Conservation (phyloP, 1,139 yeast genomes). For the Torulaspora globosa region DNA sequence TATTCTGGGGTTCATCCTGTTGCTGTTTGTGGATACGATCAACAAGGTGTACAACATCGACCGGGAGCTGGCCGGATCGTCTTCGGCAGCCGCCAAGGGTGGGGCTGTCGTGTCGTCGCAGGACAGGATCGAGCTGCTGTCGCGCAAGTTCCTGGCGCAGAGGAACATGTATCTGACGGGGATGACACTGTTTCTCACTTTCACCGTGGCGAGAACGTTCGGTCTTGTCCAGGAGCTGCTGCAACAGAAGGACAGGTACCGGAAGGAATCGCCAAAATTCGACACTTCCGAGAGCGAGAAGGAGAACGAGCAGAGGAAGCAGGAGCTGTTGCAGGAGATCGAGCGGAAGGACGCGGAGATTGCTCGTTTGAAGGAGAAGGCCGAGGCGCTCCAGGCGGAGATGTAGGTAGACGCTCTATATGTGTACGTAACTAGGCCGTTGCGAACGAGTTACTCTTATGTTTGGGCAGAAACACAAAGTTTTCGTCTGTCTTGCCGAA, state of each 20-base stretch:
- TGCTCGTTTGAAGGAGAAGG: constrained; percentile 65
- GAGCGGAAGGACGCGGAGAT: constrained; percentile 60
- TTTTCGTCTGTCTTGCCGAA: constrained; percentile 75
- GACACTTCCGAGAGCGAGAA: constrained; percentile 34
- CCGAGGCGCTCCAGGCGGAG: constrained; percentile 60
- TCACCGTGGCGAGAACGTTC: constrained; percentile 84
- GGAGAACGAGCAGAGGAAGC: constrained; percentile 30
- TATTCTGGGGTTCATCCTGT: constrained; percentile 74
- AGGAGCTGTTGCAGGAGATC: constrained; percentile 51
- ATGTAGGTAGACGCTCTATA: constrained; percentile 10
- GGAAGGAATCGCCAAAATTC: constrained; percentile 27
- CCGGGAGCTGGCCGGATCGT: constrained; percentile 46
- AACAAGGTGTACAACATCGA: constrained; percentile 75
- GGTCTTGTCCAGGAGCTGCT: constrained; percentile 73
- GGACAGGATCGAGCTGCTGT: constrained; percentile 30
- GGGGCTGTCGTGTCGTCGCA: constrained; percentile 18
- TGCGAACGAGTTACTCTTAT: constrained; percentile 80
- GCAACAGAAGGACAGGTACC: constrained; percentile 50
- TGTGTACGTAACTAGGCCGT: background rate
- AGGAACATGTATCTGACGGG: constrained; percentile 97
- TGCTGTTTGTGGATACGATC: constrained; percentile 83
- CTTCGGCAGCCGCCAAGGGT: constrained; percentile 15
- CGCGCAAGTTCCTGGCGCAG: constrained; percentile 91
- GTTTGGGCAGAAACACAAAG: constrained; percentile 86
- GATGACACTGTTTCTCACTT: constrained; percentile 83